Evolutionary conservation across 225 moss, liverwort and hornwort genomes (phyloP).

Genomic region (Takakia lepidozioides): DNA sequence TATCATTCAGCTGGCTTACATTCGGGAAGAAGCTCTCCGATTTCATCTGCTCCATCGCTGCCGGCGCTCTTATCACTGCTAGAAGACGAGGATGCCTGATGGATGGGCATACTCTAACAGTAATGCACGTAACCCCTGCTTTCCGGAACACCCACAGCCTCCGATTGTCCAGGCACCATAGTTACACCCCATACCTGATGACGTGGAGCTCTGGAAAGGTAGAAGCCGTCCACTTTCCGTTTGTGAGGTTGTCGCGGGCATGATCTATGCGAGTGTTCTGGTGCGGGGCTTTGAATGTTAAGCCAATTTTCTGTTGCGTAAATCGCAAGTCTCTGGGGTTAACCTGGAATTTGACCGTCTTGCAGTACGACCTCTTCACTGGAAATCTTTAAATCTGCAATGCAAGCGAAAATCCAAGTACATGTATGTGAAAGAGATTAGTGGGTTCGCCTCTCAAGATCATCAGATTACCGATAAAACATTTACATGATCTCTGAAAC

Average conservation of each 20-base stretch:
- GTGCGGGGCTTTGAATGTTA: slow-evolving; percentile 17
- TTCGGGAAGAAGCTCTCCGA: too few species aligned
- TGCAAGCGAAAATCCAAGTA: too few species aligned
- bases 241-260: slow-evolving; percentile 15
- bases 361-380: too few species aligned
- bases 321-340: slow-evolving; percentile 9
- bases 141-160: slow-evolving; percentile 33
- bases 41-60: too few species aligned
- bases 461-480: too few species aligned
- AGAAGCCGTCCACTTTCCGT: slow-evolving; percentile 8
- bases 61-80: too few species aligned
- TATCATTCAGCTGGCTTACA: too few species aligned
- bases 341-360: neutral
- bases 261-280: slow-evolving; percentile 26
- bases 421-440: too few species aligned
- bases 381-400: too few species aligned
- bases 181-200: slow-evolving; percentile 1
- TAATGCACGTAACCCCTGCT: slow-evolving; percentile 10
- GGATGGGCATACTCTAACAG: slow-evolving; percentile 5
- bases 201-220: slow-evolving; percentile 23
- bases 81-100: slow-evolving; percentile 1
- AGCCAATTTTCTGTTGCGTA: slow-evolving; percentile 12
- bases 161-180: slow-evolving; percentile 27
- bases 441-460: too few species aligned
- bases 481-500: too few species aligned